phyloP scores from a whole-genome alignment of 164 flowering plant genomes.

The Amborella trichopoda region DNA sequence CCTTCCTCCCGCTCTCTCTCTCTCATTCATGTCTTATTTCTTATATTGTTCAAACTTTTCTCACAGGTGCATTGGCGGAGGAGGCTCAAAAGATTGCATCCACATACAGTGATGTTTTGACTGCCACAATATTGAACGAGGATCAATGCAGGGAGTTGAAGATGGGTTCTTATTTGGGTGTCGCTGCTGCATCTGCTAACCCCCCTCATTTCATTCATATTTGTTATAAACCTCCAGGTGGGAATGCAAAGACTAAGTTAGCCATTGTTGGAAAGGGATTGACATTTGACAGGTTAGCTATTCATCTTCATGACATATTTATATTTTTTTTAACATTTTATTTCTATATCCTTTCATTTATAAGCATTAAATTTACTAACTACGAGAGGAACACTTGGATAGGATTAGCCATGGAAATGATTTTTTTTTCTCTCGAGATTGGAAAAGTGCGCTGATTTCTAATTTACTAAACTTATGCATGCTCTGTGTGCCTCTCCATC shows the following conservation, averaged over 20 bases:
- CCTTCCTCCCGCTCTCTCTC: no score
- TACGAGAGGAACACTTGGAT: no score
- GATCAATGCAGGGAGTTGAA: slow-evolving; percentile 86
- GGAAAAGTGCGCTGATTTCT: no score
- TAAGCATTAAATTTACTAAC: no score
- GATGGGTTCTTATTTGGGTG: slow-evolving; percentile 96
- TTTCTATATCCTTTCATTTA: no score
- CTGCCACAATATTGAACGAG: slow-evolving; percentile 63
- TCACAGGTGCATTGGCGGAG: slow-evolving; percentile 66
- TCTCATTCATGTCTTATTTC: not conserved
- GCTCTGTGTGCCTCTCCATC: no score
- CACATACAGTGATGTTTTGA: slow-evolving; percentile 57
- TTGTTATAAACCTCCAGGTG: slow-evolving; percentile 68
- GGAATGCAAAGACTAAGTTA: slow-evolving; percentile 59
- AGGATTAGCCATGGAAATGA: no score
- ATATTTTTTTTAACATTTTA: slow-evolving; percentile 5
- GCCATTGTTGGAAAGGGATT: slow-evolving; percentile 92
- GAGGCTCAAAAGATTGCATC: slow-evolving; percentile 88
- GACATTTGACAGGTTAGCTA: slow-evolving; percentile 85
- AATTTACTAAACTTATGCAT: no score
- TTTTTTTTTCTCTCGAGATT: no score
- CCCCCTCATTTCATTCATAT: slow-evolving; percentile 90
- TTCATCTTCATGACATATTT: not conserved
- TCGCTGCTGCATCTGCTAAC: slow-evolving; percentile 93
- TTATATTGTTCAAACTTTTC: not conserved